Conservation (phyloP, 345 rosid species). For the Microcos paniculata region DNA sequence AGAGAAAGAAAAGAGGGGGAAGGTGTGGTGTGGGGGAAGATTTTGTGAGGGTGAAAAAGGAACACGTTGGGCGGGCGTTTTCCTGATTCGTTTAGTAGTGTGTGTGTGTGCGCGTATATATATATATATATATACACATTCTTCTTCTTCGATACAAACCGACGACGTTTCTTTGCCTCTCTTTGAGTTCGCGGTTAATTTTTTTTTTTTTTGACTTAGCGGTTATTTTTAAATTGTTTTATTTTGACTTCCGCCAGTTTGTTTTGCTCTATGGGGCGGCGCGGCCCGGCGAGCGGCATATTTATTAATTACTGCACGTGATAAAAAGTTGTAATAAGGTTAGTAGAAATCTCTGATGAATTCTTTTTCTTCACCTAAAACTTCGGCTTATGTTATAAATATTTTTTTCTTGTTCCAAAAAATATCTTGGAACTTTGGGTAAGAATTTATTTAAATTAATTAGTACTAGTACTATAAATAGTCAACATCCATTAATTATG, state of each 20-base stretch:
- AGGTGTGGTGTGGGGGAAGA: not conserved
- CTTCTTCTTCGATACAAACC: not conserved
- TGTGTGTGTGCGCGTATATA: too few species aligned
- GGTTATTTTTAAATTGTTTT: not conserved
- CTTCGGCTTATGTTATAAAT: too few species aligned
- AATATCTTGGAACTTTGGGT: not conserved
- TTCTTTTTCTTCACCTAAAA: too few species aligned
- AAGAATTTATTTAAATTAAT: too few species aligned
- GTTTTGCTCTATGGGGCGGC: not conserved
- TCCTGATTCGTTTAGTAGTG: not conserved
- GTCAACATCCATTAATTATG: not conserved
- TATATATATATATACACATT: too few species aligned
- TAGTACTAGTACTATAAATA: too few species aligned
- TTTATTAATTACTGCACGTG: too few species aligned
- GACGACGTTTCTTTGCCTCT: not conserved
- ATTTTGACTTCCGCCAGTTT: not conserved
- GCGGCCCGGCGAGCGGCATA: too few species aligned
- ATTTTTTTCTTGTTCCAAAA: not conserved
- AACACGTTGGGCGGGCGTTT: slow-evolving; percentile 38
- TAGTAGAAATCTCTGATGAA: too few species aligned
- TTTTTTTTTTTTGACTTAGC: not conserved
- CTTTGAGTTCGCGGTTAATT: not conserved
- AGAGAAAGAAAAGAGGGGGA: too few species aligned
- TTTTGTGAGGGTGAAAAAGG: slow-evolving; percentile 32
- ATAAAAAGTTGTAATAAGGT: too few species aligned